Evolutionary conservation across 1,284 basidiomycete species (phyloP).

Genomic region (Cryptococcus sp.): DNA sequence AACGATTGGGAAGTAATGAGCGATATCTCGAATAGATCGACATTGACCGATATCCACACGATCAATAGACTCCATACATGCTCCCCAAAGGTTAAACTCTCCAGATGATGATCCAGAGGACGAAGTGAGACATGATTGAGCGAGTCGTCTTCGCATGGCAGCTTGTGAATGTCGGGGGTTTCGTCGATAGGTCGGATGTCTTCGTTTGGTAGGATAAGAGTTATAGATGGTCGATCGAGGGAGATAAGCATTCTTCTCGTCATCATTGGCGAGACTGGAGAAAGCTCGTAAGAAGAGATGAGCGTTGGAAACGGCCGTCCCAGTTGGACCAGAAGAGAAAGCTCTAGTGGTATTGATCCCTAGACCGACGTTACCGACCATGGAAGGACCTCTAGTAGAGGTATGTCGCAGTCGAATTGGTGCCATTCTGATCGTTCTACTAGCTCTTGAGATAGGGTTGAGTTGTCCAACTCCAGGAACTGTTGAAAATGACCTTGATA

Average conservation of each 20-base stretch:
- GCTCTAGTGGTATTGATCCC: slow-evolving; percentile 22
- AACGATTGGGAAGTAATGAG: slow-evolving; percentile 33
- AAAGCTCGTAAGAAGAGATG: slow-evolving; percentile 36
- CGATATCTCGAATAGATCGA: slow-evolving; percentile 13
- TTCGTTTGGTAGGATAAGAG: slow-evolving; percentile 18
- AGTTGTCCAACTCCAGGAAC: not conserved
- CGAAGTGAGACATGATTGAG: not conserved
- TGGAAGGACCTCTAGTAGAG: slow-evolving; percentile 17
- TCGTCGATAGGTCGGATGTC: not conserved
- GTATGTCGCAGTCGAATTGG: slow-evolving; percentile 5
- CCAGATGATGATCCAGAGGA: not conserved
- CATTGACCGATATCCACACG: not conserved
- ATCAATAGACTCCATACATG: not conserved
- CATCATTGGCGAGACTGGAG: slow-evolving; percentile 26
- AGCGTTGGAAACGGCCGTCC: slow-evolving; percentile 16
- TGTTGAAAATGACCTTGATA: not conserved
- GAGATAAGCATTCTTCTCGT: slow-evolving; percentile 19
- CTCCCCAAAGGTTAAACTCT: not conserved
- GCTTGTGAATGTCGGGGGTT: not conserved
- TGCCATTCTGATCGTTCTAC: not conserved
- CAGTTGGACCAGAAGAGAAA: slow-evolving; percentile 22
- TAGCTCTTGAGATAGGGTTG: slow-evolving; percentile 1
- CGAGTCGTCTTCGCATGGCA: slow-evolving; percentile 5
- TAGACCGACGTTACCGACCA: slow-evolving; percentile 30
- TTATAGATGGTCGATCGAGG: slow-evolving; percentile 24